A percentile compares a stretch with the other conserved stretches of the same genome.
Evolutionary conservation across 2,329 filamentous ascomycete species (phyloP).

Genomic region (Rutstroemia sp.): DNA sequence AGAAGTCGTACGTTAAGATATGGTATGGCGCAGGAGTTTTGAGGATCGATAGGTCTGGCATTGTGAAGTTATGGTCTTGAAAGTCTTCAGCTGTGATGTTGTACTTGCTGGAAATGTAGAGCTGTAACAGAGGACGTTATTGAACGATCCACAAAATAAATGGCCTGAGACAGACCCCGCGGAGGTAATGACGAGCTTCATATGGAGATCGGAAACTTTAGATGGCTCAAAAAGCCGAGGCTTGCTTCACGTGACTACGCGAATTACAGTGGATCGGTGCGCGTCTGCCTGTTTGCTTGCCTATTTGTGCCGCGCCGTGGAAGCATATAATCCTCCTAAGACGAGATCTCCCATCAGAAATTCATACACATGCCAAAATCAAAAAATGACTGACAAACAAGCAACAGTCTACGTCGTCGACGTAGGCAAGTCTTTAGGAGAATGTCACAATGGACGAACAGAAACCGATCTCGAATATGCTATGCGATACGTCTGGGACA

Average conservation of each 20-base stretch:
- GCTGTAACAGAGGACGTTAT: not conserved
- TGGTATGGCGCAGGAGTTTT: constrained; percentile 67
- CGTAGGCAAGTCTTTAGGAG: constrained; percentile 76
- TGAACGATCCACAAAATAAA: not conserved
- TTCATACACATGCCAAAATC: not conserved
- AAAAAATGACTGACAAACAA: constrained; percentile 80
- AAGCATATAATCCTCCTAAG: not conserved
- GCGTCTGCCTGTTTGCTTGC: constrained; percentile 5
- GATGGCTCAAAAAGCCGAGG: not conserved
- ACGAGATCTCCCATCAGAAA: not conserved
- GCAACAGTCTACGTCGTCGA: constrained; percentile 89
- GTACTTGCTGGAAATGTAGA: not conserved
- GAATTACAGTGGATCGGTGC: not conserved
- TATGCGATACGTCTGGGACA: constrained; percentile 93
- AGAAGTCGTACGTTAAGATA: constrained; percentile 54
- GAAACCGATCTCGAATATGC: constrained; percentile 83
- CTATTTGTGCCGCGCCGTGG: not conserved
- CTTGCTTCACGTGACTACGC: constrained; percentile 6
- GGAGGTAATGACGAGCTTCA: constrained; percentile 1
- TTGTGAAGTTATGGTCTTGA: constrained; percentile 16
- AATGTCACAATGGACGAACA: constrained; percentile 59
- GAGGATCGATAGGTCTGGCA: constrained; percentile 35
- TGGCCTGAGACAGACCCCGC: not conserved
- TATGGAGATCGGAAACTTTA: not conserved
- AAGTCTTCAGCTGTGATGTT: not conserved